Percentiles rank a stretch among this genome's conserved stretches.
Conservation (phyloP, 2,329 filamentous ascomycete species). For the Akanthomyces lecanii region DNA sequence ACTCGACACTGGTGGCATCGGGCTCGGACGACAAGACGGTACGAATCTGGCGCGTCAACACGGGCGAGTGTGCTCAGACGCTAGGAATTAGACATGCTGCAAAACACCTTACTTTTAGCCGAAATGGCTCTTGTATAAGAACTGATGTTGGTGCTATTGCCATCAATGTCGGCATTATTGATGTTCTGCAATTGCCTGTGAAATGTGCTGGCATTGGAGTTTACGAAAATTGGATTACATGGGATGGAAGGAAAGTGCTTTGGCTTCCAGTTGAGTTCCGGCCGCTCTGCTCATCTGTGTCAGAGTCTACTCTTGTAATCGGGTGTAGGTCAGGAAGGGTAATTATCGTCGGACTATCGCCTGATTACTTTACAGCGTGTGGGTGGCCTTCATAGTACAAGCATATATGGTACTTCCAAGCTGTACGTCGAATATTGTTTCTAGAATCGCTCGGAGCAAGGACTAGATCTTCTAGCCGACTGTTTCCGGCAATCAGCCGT, state of each 20-base stretch:
- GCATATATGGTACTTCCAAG: too few relatives aligned
- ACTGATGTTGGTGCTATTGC: not conserved
- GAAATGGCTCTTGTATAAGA: not conserved
- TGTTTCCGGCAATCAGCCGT: too few relatives aligned
- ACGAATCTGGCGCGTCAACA: not conserved
- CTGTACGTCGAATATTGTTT: too few relatives aligned
- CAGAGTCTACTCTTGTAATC: not conserved
- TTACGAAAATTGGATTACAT: not conserved
- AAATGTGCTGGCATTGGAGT: not conserved
- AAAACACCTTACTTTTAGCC: not conserved
- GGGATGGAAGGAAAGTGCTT: not conserved
- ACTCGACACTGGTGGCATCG: not conserved
- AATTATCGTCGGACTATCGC: not conserved
- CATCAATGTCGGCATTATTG: not conserved
- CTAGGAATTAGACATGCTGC: not conserved
- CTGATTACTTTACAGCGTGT: not conserved
- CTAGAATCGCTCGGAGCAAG: too few relatives aligned
- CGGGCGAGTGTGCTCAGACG: not conserved
- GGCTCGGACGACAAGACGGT: not conserved
- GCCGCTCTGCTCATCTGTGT: not conserved
- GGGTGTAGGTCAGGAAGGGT: not conserved
- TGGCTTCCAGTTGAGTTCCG: not conserved
- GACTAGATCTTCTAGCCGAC: too few relatives aligned
- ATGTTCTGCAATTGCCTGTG: not conserved
- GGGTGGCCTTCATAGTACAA: too few relatives aligned